Evolutionary conservation across 768 basidiomycete species (phyloP).

Genomic region (Neoboletus brunneissimus): DNA sequence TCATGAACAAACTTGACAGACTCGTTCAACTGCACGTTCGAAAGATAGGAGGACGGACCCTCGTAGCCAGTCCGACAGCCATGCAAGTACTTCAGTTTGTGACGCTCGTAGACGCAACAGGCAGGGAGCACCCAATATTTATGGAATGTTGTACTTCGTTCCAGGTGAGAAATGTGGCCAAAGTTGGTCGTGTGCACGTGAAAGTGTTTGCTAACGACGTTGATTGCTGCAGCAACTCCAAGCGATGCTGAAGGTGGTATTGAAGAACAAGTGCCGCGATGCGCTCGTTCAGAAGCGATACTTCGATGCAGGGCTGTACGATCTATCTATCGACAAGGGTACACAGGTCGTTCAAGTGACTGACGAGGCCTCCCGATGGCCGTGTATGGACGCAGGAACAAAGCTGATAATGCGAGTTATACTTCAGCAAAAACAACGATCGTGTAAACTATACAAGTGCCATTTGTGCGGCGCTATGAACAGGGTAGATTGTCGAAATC

Average conservation of each 20-base stretch:
- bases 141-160: constrained; percentile 28
- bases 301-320: constrained; percentile 24
- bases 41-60: constrained; percentile 8
- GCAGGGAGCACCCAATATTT: constrained; percentile 24
- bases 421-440: constrained; percentile 16
- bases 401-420: constrained; percentile 25
- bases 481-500: constrained; percentile 11
- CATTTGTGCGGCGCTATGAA: constrained; percentile 23
- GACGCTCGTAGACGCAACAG: constrained; percentile 27
- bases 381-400: constrained; percentile 23
- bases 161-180: constrained; percentile 17
- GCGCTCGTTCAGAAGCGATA: constrained; percentile 24
- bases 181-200: neutral
- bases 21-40: constrained; percentile 21
- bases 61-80: constrained; percentile 17
- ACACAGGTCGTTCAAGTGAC: constrained; percentile 21
- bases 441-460: constrained; percentile 12
- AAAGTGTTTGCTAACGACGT: neutral
- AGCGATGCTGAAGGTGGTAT: constrained; percentile 16
- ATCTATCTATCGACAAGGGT: constrained; percentile 25
- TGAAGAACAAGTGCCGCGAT: constrained; percentile 17
- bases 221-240: constrained; percentile 19
- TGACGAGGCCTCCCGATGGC: constrained; percentile 22
- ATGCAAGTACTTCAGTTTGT: constrained; percentile 20
- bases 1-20: constrained; percentile 21